Base-by-base conservation (phyloP, 1,139 yeast species). In the Hyphopichia khmerensis region DNA sequence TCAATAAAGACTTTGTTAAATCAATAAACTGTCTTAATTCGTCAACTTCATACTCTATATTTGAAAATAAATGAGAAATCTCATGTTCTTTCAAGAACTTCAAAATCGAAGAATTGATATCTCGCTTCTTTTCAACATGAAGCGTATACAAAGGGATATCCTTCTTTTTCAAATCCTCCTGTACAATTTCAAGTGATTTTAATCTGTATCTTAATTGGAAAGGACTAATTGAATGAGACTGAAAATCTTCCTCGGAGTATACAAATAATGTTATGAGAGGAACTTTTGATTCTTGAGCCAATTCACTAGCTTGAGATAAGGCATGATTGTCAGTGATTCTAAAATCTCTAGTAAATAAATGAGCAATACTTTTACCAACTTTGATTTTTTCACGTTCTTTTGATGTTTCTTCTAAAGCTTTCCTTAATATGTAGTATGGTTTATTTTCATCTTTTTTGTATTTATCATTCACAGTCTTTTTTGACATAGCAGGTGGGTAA, bases 21-120 rank as follows among this genome's bases (percentile, higher is more conserved):
- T 46, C 46, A 13, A 61, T 51, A 35, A 65, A 69, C 24, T 76
- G 62, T 26, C 70, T 58, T 39, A 77, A 48, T 51, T 79, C 84
- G 51, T 79, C 83, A 19, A 71, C 71, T 52, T 77, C 83, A 52
- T 77, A 79, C 50, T 72, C 72, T 31, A 71, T 56, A 50, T 77
- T 77, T 32, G 72, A 64, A 45, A 58, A 71, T 6, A 77, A 54
- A 21, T 69, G 63, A n/a, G 54, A 43, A 15, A 64, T 50, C 5
- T 62, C 47, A 46, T 68, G 48, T 23, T 59, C 49, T 16, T 50
- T 46, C 40, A 65, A 48, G 32, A 62, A 57, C 7, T 56, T 40
- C n/a, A 57, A 48, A 47, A 74, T 57, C 3, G 47, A 39, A 0
- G 50, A 45, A 23, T 55, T 47, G 18, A 55, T 45, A 16, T 65